Conservation (phyloP, 2,329 filamentous ascomycete species). For the Ophiostoma tasmaniense region DNA sequence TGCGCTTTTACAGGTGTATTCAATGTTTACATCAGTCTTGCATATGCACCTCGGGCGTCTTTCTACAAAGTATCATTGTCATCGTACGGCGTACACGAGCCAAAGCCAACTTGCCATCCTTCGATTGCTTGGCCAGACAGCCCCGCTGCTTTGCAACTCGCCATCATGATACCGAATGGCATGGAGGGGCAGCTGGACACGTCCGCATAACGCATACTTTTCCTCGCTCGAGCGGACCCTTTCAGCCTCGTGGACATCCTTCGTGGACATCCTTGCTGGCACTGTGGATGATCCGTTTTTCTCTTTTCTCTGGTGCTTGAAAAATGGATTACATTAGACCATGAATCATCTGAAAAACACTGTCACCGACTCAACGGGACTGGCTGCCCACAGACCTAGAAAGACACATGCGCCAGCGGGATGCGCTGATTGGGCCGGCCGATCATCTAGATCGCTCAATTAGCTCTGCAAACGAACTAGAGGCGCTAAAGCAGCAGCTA, state of each 20-base stretch:
- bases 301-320: background rate
- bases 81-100: background rate
- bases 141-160: background rate
- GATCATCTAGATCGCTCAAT: background rate
- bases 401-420: slow-evolving; percentile 14
- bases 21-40: background rate
- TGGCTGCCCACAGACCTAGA: background rate
- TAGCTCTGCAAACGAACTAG: background rate
- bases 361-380: background rate
- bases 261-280: slow-evolving; percentile 7
- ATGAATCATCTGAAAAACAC: background rate
- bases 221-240: slow-evolving; percentile 4
- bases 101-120: background rate
- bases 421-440: slow-evolving; percentile 15
- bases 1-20: background rate
- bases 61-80: too few relatives aligned
- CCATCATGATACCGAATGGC: background rate
- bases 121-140: background rate
- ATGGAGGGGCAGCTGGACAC: background rate
- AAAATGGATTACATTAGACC: background rate
- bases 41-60: background rate
- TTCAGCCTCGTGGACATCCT: slow-evolving; percentile 14
- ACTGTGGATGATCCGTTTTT: background rate
- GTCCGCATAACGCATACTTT: background rate
- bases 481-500: background rate